Base-by-base conservation (phyloP, 2,329 filamentous ascomycete species). In the Xenoacremonium recifei region DNA sequence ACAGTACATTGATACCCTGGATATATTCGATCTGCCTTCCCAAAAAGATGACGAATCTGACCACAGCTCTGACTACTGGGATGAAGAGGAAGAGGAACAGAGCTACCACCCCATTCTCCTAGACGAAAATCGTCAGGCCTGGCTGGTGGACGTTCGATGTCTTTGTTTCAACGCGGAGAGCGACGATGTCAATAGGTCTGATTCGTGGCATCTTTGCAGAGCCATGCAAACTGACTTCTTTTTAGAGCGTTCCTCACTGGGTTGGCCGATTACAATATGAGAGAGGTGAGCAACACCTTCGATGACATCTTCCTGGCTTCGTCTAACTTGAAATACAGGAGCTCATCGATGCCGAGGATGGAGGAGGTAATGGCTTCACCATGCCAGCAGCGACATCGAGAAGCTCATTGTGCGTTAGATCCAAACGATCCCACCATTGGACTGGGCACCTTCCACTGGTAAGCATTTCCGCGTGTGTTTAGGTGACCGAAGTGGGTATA, bases 51-150 rank as follows among this genome's bases (percentile, higher is more conserved):
- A 16, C 13, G 7, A 13, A 13, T 27, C 23, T 27, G 20, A 42
- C n/a, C 34, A 21, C 3, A 25, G 34, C 2, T 21, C 30, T 17
- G 25, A 36, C 10, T 35, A 42, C 5, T 46, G 44, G 39, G 30
- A 38, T 12, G 23, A 25, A 6, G 44, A 46, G 19, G 20, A 36
- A 5, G 39, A 45, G n/a, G 43, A 45, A 10, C 35, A n/a, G 3
- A 38, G 25, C 15, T 46, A 42, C 23, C 39, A 46, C 21, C 44
- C 44, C 3, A 31, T 36, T 5, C 34, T 43, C 15, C 37, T 44
- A 20, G 44, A 17, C 30, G 29, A 31, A 3, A 21, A 32, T 31
- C 38, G 18, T 9, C 3, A 31, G 21, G 16, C 12, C 17, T 47
- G 44, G 40, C 15, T 47, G 30, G 19, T 13, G 5, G 17, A 44